A percentile compares a stretch with the other conserved stretches of the same genome.
These are phyloP conservation scores for Phialophora verrucosa DNA, from an alignment of 2,329 filamentous ascomycete species.

Conservation along the genomic window DNA sequence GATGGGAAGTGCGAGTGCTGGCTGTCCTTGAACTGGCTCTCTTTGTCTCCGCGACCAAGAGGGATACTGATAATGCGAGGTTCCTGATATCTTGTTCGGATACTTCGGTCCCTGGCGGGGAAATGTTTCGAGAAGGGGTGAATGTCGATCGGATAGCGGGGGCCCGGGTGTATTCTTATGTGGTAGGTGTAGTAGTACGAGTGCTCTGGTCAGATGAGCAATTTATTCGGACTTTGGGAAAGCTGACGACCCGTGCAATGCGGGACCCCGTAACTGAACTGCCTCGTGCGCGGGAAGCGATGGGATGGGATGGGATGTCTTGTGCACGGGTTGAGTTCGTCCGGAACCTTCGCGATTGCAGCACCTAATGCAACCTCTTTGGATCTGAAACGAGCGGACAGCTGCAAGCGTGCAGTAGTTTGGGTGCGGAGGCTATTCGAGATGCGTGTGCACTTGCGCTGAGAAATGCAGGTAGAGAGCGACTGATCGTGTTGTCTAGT, in stretches of 20 bases:
- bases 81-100: not conserved
- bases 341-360: slow-evolving; percentile 7
- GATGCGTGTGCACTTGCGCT: not conserved
- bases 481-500: not conserved
- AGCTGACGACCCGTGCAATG: slow-evolving; percentile 4
- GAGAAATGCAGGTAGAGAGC: not conserved
- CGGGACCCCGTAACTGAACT: not conserved
- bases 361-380: slow-evolving; percentile 21
- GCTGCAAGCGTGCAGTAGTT: slow-evolving; percentile 13
- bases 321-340: slow-evolving; percentile 5
- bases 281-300: slow-evolving; percentile 5
- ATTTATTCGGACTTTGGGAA: slow-evolving; percentile 1
- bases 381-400: slow-evolving; percentile 18
- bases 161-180: slow-evolving; percentile 6
- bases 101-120: slow-evolving; percentile 15
- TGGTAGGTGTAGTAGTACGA: not conserved
- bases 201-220: slow-evolving; percentile 12
- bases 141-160: not conserved
- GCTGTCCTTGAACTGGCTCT: not conserved
- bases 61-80: not conserved
- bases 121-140: slow-evolving; percentile 9
- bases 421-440: not conserved
- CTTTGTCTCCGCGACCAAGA: not conserved
- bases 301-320: not conserved
- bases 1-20: not conserved